Evolutionary conservation across 352 stramenopile species (phyloP), one percentile per base, ranked within the genome.

Genomic region (Globisporangium middletonii): DNA sequence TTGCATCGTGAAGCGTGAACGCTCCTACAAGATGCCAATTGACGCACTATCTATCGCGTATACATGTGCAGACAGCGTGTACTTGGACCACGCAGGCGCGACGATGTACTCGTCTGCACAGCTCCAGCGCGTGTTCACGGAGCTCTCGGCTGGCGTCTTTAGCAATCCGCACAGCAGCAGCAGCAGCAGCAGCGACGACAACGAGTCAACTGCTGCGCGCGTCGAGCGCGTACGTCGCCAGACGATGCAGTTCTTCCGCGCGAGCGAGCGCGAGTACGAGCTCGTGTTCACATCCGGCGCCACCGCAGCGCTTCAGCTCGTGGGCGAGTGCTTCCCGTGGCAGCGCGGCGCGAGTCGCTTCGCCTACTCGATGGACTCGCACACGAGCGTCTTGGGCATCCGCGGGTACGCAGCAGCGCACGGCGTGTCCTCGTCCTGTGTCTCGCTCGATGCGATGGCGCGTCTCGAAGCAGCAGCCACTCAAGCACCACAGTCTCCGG

Each of bases 221-320:
- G 64, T 96, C 18, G 78, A 81, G 8, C 46, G 49, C 15, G 68
- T 83, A 12, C 67, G 73, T 26, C 71, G 69, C 8, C 70, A 75
- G n/a, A 60, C 87, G n/a, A 57, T 94, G 30, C 48, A 47, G 8
- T 89, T 93, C 60, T 91, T 94, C 63, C 66, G 73, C 27, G 78
- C 81, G 2, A 71, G 60, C 16, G 73, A 85, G n/a, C 65, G 84
- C 37, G 74, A 92, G 33, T 93, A 93, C 62, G 68, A 76, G 42
- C 54, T 96, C 16, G 70, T 96, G 19, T 95, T 96, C 67, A 96
- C 87, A 12, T 89, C 83, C 4, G 87, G 87, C 2, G 79, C 87
- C 12, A 96, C 87, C 2, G 77, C 80, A 4, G 74, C 76, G 27
- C 65, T 96, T 15, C 94, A 96, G 57, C 63, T 94, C 33, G 71